Percentiles rank a stretch among this genome's conserved stretches.
Conservation (phyloP, 116 monocot genomes). For the Phalaenopsis hybrid region DNA sequence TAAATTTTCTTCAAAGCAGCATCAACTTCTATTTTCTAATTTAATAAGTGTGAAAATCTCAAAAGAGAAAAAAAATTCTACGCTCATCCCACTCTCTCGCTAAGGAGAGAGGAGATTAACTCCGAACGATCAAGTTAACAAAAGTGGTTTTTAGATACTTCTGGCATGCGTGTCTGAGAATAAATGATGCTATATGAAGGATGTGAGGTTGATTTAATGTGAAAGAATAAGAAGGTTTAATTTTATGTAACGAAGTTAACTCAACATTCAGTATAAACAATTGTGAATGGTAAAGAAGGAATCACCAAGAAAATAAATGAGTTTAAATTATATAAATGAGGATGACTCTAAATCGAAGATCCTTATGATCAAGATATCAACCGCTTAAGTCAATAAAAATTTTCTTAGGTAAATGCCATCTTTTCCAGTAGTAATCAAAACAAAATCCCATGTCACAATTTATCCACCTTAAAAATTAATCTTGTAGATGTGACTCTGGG, state of each 20-base stretch:
- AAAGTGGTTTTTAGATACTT: neutral
- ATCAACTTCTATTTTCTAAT: too few species aligned
- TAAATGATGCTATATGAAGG: neutral
- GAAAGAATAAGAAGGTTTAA: neutral
- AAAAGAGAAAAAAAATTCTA: too few species aligned
- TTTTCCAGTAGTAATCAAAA: neutral
- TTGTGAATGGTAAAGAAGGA: neutral
- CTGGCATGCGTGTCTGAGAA: neutral
- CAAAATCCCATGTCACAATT: neutral
- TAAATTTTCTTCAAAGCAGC: too few species aligned
- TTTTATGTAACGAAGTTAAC: neutral
- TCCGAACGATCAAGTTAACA: too few species aligned
- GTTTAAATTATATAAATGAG: neutral
- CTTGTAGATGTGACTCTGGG: neutral
- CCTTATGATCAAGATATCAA: neutral
- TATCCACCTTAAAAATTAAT: neutral
- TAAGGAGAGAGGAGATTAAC: too few species aligned
- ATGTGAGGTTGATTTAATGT: neutral
- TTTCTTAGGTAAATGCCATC: neutral
- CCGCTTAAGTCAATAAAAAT: neutral
- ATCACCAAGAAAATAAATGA: neutral
- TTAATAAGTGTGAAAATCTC: too few species aligned
- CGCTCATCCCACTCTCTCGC: too few species aligned
- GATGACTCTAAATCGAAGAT: neutral
- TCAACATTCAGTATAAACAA: neutral